phyloP scores from a whole-genome alignment of 1,139 yeast genomes.

The Hansenula anomala region DNA sequence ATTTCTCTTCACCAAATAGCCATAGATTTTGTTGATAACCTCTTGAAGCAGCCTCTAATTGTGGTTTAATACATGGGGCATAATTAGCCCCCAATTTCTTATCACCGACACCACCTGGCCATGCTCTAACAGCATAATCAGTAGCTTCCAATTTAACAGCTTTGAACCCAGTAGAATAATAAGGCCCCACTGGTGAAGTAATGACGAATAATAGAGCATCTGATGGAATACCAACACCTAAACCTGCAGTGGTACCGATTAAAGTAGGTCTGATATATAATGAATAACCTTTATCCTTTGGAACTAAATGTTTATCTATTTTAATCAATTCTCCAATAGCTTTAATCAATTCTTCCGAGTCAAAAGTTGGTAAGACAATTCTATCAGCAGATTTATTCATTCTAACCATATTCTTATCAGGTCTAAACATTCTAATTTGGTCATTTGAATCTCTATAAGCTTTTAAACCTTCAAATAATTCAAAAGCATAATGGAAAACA shows the following conservation, averaged over 20 bases:
- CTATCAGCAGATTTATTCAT: slow-evolving; percentile 85
- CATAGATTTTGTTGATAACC: slow-evolving; percentile 96
- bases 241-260: slow-evolving; percentile 83
- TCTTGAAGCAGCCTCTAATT: slow-evolving; percentile 75
- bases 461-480: slow-evolving; percentile 93
- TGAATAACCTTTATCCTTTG: slow-evolving; percentile 82
- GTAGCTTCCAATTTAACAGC: slow-evolving; percentile 94
- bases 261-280: slow-evolving; percentile 90
- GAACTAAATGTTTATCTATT: slow-evolving; percentile 73
- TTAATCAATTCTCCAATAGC: slow-evolving; percentile 70
- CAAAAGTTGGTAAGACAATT: slow-evolving; percentile 84
- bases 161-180: slow-evolving; percentile 85
- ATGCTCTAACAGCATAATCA: slow-evolving; percentile 91
- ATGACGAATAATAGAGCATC: slow-evolving; percentile 79
- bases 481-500: slow-evolving; percentile 93
- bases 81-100: slow-evolving; percentile 95
- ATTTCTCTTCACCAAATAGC: slow-evolving; percentile 89
- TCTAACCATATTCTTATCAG: slow-evolving; percentile 86
- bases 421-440: slow-evolving; percentile 78
- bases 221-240: slow-evolving; percentile 81
- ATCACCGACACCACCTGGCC: slow-evolving; percentile 99
- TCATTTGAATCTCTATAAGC: slow-evolving; percentile 76
- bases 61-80: slow-evolving; percentile 92
- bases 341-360: slow-evolving; percentile 68
- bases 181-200: slow-evolving; percentile 94